Conservation (phyloP, 2,329 filamentous ascomycete species). For the Allantophomopsis cytisporea region DNA sequence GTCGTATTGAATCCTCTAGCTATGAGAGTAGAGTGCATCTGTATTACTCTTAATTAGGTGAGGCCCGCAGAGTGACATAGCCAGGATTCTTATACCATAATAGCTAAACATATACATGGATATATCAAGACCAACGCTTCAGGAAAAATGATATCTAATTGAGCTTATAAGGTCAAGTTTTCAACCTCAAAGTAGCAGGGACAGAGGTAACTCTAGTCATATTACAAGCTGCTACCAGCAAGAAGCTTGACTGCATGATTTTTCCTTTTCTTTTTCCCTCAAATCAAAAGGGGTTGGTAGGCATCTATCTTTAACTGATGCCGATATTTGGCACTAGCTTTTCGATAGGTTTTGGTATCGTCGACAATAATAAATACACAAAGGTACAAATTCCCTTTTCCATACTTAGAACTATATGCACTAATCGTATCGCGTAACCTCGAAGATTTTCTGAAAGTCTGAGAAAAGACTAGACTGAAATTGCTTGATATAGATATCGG, state of each 20-base stretch:
- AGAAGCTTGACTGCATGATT: conserved; percentile 46
- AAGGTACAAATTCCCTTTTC: too few relatives aligned
- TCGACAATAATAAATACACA: too few relatives aligned
- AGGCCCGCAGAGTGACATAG: too few relatives aligned
- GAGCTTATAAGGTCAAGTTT: conserved; percentile 63
- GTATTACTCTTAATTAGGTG: too few relatives aligned
- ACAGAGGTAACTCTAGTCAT: conserved; percentile 41
- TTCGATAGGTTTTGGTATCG: too few relatives aligned
- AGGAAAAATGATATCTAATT: conserved; percentile 50
- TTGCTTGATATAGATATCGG: conserved; percentile 58
- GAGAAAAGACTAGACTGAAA: conserved; percentile 56
- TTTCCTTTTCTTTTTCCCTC: too few relatives aligned
- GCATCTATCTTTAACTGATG: too few relatives aligned
- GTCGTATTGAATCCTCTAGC: too few relatives aligned
- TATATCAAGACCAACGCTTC: neutral
- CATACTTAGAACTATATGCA: conserved; percentile 60
- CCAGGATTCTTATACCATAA: too few relatives aligned
- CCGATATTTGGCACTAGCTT: too few relatives aligned
- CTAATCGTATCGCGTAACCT: conserved; percentile 60
- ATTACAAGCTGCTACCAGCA: conserved; percentile 42
- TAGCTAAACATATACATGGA: conserved; percentile 21
- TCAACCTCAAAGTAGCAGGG: conserved; percentile 53
- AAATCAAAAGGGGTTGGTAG: too few relatives aligned
- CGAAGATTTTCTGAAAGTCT: conserved; percentile 55
- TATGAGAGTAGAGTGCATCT: too few relatives aligned